phyloP scores from a whole-genome alignment of 164 flowering plant genomes.

The Chimonanthus salicifolius region DNA sequence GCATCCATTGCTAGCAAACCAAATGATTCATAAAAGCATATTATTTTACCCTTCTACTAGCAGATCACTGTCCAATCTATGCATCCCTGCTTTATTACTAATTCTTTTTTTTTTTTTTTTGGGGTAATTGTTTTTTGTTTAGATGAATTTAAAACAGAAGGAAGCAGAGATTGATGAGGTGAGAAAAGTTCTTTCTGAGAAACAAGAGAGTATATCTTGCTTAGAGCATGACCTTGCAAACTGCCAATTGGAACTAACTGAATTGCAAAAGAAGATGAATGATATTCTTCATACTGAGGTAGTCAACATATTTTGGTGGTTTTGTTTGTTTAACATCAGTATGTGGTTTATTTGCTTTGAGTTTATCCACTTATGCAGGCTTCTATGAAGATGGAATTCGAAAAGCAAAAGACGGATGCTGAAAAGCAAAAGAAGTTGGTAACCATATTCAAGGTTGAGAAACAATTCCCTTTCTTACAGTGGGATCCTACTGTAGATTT shows the following conservation, averaged over 20 bases:
- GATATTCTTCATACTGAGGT: slow-evolving; percentile 52
- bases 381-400: slow-evolving; percentile 16
- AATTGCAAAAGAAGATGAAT: slow-evolving; percentile 45
- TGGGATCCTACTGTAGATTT: background rate
- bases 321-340: background rate
- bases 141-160: slow-evolving; percentile 48
- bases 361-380: slow-evolving; percentile 28
- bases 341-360: background rate
- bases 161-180: slow-evolving; percentile 49
- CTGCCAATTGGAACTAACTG: slow-evolving; percentile 41
- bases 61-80: too few relatives aligned
- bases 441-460: slow-evolving; percentile 36
- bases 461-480: background rate
- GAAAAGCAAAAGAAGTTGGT: slow-evolving; percentile 48
- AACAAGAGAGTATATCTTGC: slow-evolving; percentile 38
- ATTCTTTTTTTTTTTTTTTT: too few relatives aligned
- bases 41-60: too few relatives aligned
- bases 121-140: background rate
- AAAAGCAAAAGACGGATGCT: slow-evolving; percentile 13
- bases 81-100: too few relatives aligned
- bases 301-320: background rate
- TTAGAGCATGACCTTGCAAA: slow-evolving; percentile 64
- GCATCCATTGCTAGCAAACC: too few relatives aligned
- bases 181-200: slow-evolving; percentile 38
- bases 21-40: too few relatives aligned